Percentiles rank a stretch among this genome's conserved stretches.
These are phyloP conservation scores for Citropsis articulata DNA, from an alignment of 345 rosid species.

Conservation along the genomic window DNA sequence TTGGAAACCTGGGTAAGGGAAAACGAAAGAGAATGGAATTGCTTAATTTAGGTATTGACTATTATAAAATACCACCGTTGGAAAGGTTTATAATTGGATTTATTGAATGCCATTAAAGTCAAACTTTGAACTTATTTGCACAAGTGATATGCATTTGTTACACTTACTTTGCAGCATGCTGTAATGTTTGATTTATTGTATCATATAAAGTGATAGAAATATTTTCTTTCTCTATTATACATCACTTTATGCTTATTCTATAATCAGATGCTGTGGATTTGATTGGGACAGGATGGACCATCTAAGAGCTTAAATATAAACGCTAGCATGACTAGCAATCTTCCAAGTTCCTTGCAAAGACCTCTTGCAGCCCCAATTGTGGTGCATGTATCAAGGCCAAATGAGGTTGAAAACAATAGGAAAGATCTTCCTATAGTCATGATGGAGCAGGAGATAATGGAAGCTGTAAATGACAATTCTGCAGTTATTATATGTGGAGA, in stretches of 20 bases:
- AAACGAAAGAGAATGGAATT: not conserved
- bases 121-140: not conserved
- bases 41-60: not conserved
- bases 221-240: not conserved
- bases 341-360: slow-evolving; percentile 28
- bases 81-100: not conserved
- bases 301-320: slow-evolving; percentile 23
- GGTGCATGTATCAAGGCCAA: slow-evolving; percentile 72
- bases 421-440: slow-evolving; percentile 88
- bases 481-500: slow-evolving; percentile 76
- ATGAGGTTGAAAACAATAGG: slow-evolving; percentile 63
- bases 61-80: not conserved
- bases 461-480: slow-evolving; percentile 68
- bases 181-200: not conserved
- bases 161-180: not conserved
- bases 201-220: not conserved
- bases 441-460: slow-evolving; percentile 99
- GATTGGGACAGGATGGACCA: slow-evolving; percentile 33
- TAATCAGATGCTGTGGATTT: slow-evolving; percentile 18
- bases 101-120: not conserved
- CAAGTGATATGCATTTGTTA: not conserved
- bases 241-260: slow-evolving; percentile 5
- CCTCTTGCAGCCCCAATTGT: slow-evolving; percentile 44
- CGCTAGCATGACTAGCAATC: slow-evolving; percentile 15
- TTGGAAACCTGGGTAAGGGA: not conserved